Evolutionary conservation across 805 yeast genomes (phyloP), one percentile per base, ranked within the genome.

Genomic region (Wilhelminamyces savonicus): DNA sequence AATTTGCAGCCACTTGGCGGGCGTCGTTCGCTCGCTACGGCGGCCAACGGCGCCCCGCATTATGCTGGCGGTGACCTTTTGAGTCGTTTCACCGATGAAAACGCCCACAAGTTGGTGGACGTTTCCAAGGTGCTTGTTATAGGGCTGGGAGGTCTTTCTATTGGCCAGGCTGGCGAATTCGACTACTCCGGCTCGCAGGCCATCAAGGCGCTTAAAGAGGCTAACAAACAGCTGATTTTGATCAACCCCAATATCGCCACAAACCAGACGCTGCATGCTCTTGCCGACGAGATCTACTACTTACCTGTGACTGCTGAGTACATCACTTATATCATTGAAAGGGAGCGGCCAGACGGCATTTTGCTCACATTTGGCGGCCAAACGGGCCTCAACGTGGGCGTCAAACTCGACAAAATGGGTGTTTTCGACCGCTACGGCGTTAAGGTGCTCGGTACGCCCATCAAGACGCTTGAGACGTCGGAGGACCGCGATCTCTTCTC

Each of bases 111-210:
- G 36, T 64, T 86, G 30, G 95, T 85, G 24, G 94, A 86, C 38
- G 95, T 86, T 18, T 66, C 77, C 39, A 83, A 83, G 49, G 97
- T 92, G 6, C 71, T 90, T 34, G 84, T 90, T 31, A 83, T 90
- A 52, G 98, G 98, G 8, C 90, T 97, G 6, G 98, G 98, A 51
- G 98, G 97, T 30, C 69, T 90, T 33, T 83, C 95, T 31, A 90
- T 90, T 56, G 97, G 97, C 37, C 97, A 90, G 64, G 97, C 97
- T 30, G 97, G 97, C 50, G 97, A 90, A 64, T 90, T 90, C 50
- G 97, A 90, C 62, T 90, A 90, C 59, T 82, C 94, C 32, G 95
- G 97, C 34, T 88, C 97, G 15, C 97, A 88, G 65, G 97, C 97
- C 29, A 90, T 88, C 59, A 88, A 88, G 61, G 97, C 97, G 9